phyloP scores from a whole-genome alignment of 2,329 filamentous ascomycete species.

The Fusarium transvaalense region DNA sequence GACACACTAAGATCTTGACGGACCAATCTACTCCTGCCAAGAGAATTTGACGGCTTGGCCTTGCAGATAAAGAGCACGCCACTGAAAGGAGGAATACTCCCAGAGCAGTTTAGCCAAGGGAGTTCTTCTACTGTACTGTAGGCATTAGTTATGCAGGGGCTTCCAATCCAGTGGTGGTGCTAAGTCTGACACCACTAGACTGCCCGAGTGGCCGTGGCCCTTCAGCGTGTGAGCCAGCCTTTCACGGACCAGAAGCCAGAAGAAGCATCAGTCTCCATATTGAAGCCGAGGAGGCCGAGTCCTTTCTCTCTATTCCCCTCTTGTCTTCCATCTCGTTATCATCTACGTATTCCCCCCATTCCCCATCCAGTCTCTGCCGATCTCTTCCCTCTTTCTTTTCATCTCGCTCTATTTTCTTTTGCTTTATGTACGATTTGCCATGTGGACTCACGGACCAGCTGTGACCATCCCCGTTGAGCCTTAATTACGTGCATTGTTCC shows the following conservation, averaged over 20 bases:
- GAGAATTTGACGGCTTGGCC: constrained; percentile 17
- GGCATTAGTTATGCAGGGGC: constrained; percentile 17
- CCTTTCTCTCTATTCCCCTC: not conserved
- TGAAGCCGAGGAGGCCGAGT: constrained; percentile 19
- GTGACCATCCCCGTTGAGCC: constrained; percentile 8
- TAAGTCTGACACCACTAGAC: constrained; percentile 5
- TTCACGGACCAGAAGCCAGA: constrained; percentile 7
- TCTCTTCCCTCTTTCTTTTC: constrained; percentile 18
- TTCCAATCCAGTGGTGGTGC: not conserved
- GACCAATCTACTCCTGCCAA: constrained; percentile 12
- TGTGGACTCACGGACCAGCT: constrained; percentile 29
- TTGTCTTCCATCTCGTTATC: not conserved
- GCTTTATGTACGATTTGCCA: not conserved
- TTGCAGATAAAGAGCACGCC: constrained; percentile 5
- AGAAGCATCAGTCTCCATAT: constrained; percentile 13
- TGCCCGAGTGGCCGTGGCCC: too few relatives aligned
- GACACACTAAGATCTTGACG: not conserved
- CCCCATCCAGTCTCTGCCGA: constrained; percentile 5
- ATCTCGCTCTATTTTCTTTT: not conserved
- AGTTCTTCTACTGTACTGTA: too few relatives aligned
- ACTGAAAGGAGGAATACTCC: not conserved
- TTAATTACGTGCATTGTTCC: constrained; percentile 30
- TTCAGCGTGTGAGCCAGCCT: not conserved
- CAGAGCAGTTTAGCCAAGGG: constrained; percentile 1
- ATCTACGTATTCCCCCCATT: not conserved